A percentile compares a stretch with the other conserved stretches of the same genome.
phyloP scores from a whole-genome alignment of 768 basidiomycete species.

The Boletus sp. region DNA sequence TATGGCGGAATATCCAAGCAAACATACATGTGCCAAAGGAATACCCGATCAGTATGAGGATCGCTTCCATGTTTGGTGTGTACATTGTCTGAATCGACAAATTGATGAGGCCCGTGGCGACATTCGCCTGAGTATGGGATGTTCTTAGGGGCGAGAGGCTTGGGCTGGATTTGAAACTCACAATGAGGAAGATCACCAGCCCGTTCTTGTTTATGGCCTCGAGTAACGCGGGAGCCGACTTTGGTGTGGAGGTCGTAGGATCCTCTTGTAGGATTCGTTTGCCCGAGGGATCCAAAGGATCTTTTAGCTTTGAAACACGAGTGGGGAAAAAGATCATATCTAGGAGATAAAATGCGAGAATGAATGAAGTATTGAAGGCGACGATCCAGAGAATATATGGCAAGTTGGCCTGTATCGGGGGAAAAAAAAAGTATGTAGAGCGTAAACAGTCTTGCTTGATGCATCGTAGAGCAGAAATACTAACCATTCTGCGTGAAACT shows the following conservation, averaged over 20 bases:
- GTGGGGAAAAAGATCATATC: slow-evolving; percentile 68
- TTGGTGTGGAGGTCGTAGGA: slow-evolving; percentile 14
- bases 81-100: slow-evolving; percentile 82
- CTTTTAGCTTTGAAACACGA: slow-evolving; percentile 29
- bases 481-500: slow-evolving; percentile 62
- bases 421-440: background rate
- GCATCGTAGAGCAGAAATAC: slow-evolving; percentile 21
- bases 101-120: slow-evolving; percentile 83
- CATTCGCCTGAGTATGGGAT: slow-evolving; percentile 62
- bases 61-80: slow-evolving; percentile 48
- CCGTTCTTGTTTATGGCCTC: slow-evolving; percentile 84
- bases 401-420: slow-evolving; percentile 66
- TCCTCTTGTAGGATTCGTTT: slow-evolving; percentile 26
- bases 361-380: slow-evolving; percentile 84
- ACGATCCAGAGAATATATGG: slow-evolving; percentile 87
- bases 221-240: slow-evolving; percentile 50
- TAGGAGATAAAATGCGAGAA: slow-evolving; percentile 75
- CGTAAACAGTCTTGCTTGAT: background rate
- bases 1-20: slow-evolving; percentile 54
- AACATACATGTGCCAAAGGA: slow-evolving; percentile 51
- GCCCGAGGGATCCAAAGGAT: slow-evolving; percentile 22
- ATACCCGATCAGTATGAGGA: slow-evolving; percentile 64
- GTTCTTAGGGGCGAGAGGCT: background rate
- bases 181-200: slow-evolving; percentile 75
- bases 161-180: slow-evolving; percentile 39